Conservation (phyloP, 2,329 filamentous ascomycete genomes). For the Coniochaeta sp. region DNA sequence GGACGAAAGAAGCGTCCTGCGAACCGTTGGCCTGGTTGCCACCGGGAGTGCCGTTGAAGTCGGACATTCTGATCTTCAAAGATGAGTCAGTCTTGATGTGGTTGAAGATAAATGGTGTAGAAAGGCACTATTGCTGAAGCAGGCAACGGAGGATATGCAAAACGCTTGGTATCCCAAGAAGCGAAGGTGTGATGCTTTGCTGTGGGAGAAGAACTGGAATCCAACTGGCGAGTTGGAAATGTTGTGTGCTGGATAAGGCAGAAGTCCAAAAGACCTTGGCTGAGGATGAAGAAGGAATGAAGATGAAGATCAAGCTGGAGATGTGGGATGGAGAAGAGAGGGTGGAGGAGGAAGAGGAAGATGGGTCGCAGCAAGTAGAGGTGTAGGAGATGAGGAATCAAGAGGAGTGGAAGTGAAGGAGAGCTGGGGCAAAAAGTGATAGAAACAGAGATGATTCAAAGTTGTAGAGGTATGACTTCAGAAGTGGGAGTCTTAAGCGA, state of each 20-base stretch:
- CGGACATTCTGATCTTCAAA: conserved; percentile 16
- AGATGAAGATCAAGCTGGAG: background rate
- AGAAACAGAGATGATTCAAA: background rate
- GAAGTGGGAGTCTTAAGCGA: too few relatives aligned
- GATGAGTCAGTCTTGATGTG: conserved; percentile 1
- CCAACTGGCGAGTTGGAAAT: background rate
- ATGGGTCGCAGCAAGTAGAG: background rate
- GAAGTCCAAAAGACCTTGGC: too few relatives aligned
- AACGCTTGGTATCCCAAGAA: background rate
- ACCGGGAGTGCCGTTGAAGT: conserved; percentile 9
- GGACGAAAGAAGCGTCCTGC: conserved; percentile 15
- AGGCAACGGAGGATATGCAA: background rate
- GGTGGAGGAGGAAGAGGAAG: background rate
- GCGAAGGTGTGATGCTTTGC: background rate
- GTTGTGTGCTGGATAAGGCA: too few relatives aligned
- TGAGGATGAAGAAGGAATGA: background rate
- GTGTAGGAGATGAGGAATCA: background rate
- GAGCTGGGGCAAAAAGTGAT: background rate
- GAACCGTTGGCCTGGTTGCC: conserved; percentile 18
- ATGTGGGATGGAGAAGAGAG: background rate
- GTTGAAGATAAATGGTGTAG: background rate
- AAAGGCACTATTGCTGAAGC: background rate
- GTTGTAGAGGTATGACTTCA: too few relatives aligned
- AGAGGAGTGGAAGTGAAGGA: background rate
- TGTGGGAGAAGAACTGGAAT: background rate